Evolutionary conservation across 2,329 filamentous ascomycete species (phyloP).

Genomic region (Helminthosporium solani): DNA sequence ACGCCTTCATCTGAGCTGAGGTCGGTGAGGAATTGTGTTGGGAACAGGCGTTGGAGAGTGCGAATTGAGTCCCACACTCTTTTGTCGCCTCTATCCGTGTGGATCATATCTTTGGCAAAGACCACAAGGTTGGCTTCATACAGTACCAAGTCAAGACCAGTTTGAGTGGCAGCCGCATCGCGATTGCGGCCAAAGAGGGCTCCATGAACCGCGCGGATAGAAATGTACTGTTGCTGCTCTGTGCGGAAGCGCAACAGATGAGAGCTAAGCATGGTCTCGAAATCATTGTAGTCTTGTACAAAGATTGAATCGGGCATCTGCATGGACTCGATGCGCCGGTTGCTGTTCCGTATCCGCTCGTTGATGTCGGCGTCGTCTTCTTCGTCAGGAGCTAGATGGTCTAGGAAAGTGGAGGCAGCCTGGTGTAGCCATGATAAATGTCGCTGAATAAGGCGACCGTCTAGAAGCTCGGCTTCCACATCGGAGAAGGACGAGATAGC

Average conservation of each 20-base stretch:
- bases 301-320: constrained; percentile 41
- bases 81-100: constrained; percentile 27
- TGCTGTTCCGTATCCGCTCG: constrained; percentile 21
- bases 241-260: constrained; percentile 40
- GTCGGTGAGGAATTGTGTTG: constrained; percentile 33
- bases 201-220: constrained; percentile 40
- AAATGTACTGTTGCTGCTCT: constrained; percentile 46
- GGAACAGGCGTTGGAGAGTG: constrained; percentile 39
- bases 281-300: constrained; percentile 41
- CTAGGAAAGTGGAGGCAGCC: constrained; percentile 29
- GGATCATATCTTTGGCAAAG: constrained; percentile 43
- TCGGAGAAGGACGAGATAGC: constrained; percentile 49
- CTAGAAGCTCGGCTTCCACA: constrained; percentile 46
- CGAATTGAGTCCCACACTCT: constrained; percentile 33
- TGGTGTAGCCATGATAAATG: constrained; percentile 42
- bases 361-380: constrained; percentile 18
- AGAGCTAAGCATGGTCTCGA: constrained; percentile 34
- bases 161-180: constrained; percentile 15
- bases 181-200: constrained; percentile 39
- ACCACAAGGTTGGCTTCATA: constrained; percentile 48
- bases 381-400: constrained; percentile 32
- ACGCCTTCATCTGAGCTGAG: constrained; percentile 16
- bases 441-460: constrained; percentile 45
- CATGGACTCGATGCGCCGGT: constrained; percentile 27
- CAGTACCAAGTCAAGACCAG: constrained; percentile 45